These are phyloP conservation scores for Hypholoma sublateritium DNA, from an alignment of 768 basidiomycete species.

Conservation along the genomic window DNA sequence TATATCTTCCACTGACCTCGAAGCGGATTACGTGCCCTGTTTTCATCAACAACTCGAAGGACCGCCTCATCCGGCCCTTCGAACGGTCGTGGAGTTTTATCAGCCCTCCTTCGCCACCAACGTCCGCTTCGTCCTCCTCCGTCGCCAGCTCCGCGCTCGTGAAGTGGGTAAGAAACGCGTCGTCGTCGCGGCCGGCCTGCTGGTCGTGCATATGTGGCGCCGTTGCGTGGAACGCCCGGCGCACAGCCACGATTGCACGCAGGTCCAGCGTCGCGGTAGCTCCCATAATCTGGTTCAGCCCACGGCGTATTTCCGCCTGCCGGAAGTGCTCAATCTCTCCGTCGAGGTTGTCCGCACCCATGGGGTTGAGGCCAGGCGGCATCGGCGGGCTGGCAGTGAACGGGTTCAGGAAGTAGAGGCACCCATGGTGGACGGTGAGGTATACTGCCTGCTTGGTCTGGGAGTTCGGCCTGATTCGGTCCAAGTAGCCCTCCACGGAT, in stretches of 20 bases:
- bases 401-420: constrained; percentile 60
- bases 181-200: constrained; percentile 29
- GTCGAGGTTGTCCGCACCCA: constrained; percentile 25
- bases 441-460: constrained; percentile 63
- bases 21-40: constrained; percentile 72
- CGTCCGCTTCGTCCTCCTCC: constrained; percentile 59
- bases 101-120: constrained; percentile 61
- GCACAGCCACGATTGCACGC: constrained; percentile 61
- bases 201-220: constrained; percentile 38
- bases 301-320: constrained; percentile 58
- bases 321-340: constrained; percentile 38
- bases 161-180: constrained; percentile 31
- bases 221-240: constrained; percentile 55
- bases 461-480: constrained; percentile 62
- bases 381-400: constrained; percentile 63
- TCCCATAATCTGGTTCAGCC: constrained; percentile 58
- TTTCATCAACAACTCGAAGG: constrained; percentile 75
- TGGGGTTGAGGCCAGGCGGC: constrained; percentile 54
- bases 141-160: constrained; percentile 37
- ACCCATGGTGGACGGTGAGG: constrained; percentile 69
- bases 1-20: constrained; percentile 57
- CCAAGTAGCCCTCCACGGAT: constrained; percentile 83
- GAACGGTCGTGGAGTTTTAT: constrained; percentile 40
- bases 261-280: constrained; percentile 76
- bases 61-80: constrained; percentile 55